Base-by-base conservation (phyloP, 1,284 basidiomycete genomes). In the Apiotrichum porosum region DNA sequence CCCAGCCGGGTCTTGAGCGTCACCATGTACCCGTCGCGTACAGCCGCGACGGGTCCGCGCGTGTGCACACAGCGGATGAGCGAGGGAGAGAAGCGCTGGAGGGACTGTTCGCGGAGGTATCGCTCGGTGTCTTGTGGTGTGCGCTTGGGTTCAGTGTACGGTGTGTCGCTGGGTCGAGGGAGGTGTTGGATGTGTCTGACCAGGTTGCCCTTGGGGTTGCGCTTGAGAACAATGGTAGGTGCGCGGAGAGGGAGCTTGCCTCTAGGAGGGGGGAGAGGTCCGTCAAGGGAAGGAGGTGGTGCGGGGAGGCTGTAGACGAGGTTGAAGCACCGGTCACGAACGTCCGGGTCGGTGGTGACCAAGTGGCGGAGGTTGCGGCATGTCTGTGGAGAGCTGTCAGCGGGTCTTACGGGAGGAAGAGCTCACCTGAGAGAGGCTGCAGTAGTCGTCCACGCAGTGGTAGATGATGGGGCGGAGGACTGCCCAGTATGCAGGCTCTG, bases 1-100 rank as follows among this genome's bases (percentile, higher is more conserved):
- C 10, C 12, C n/a, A 13, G 17, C 5, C 12, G 12, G 17, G 21
- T 10, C 19, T 13, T 24, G 17, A 40, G 21, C 3, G 38, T 24
- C 6, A 42, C 38, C 39, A 51, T 45, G 34, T 51, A 46, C 5
- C 49, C 49, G 31, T 42, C 44, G 9, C 39, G 35, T 1, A 42
- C 39, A 17, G 34, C 44, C 4, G 15, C 34, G 21, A 41, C 28
- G 4, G 15, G 14, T 8, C 47, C 43, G 1, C 14, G 6, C 1
- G 34, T 13, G 23, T 45, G 49, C n/a, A 42, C 28, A 21, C 43
- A 51, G 18, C 44, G 43, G 6, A 36, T 18, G 18, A 51, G 22
- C 1, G 28, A n/a, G 2, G 49, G 39, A 1, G 17, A 12, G 8
- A 41, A 18, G 12, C n/a, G 12, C 34, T 42, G 43, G 8, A 51